Percentiles rank a stretch among this genome's conserved stretches.
Conservation (phyloP, 345 rosid species). For the Camelina sativa region DNA sequence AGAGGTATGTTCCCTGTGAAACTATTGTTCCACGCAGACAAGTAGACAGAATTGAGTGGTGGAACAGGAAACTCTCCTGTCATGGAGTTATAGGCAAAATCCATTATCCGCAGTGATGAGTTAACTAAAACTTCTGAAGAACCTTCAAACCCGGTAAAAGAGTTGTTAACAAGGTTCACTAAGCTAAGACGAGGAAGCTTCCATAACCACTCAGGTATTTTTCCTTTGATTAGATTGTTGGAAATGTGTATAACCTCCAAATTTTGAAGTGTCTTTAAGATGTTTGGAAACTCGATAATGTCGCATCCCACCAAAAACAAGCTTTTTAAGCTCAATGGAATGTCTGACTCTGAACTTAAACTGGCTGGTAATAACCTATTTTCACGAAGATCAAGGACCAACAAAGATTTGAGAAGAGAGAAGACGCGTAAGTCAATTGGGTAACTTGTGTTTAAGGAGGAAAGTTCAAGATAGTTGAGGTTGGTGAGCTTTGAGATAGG, state of each 20-base stretch:
- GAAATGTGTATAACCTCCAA: slow-evolving; percentile 15
- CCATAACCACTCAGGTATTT: slow-evolving; percentile 41
- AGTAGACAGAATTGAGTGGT: slow-evolving; percentile 22
- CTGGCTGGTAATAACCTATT: slow-evolving; percentile 29
- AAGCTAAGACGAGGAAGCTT: slow-evolving; percentile 20
- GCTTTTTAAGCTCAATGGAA: slow-evolving; percentile 1
- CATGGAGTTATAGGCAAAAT: slow-evolving; percentile 15
- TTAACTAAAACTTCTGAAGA: slow-evolving; percentile 19
- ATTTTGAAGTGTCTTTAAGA: slow-evolving; percentile 19
- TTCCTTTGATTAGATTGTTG: slow-evolving; percentile 31
- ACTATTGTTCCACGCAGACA: slow-evolving; percentile 30
- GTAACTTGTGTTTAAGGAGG: slow-evolving; percentile 15
- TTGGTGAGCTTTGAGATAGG: slow-evolving; percentile 17
- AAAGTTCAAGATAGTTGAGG: slow-evolving; percentile 4
- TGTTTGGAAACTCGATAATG: slow-evolving; percentile 23
- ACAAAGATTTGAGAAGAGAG: slow-evolving; percentile 29
- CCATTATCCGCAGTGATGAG: slow-evolving; percentile 20
- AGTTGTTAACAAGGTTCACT: slow-evolving; percentile 18
- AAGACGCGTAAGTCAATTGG: slow-evolving; percentile 24
- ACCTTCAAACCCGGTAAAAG: slow-evolving; percentile 35
- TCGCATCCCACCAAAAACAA: neutral
- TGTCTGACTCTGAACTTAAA: slow-evolving; percentile 24
- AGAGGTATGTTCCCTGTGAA: slow-evolving; percentile 36
- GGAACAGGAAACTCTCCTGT: slow-evolving; percentile 26
- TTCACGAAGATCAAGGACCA: neutral